These are phyloP conservation scores for Beauveria brongniartii DNA, from an alignment of 2,329 filamentous ascomycete species.

Conservation along the genomic window DNA sequence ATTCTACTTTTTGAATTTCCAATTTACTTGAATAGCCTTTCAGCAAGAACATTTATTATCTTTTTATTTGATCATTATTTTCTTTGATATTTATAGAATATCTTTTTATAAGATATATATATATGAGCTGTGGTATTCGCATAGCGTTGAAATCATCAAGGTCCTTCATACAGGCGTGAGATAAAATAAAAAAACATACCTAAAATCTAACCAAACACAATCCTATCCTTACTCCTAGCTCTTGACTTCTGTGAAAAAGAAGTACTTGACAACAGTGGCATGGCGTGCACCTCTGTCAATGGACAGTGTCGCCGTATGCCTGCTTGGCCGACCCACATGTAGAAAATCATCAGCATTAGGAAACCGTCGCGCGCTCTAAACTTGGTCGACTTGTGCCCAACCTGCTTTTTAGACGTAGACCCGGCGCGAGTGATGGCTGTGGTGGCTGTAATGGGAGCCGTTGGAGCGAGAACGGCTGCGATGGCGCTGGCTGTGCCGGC, in stretches of 20 bases:
- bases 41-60: no score
- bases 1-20: no score
- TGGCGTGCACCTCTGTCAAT: neutral
- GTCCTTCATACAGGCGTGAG: neutral
- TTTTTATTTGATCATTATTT: no score
- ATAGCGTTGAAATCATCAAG: neutral
- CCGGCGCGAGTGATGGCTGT: slow-evolving; percentile 37
- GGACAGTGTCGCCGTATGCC: neutral
- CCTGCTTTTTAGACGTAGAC: slow-evolving; percentile 37
- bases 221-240: neutral
- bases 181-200: neutral
- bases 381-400: neutral
- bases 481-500: slow-evolving; percentile 34
- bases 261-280: neutral
- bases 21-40: no score
- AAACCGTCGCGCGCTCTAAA: neutral
- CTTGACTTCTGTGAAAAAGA: neutral
- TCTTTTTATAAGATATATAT: no score
- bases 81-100: no score
- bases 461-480: slow-evolving; percentile 30
- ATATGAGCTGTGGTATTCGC: neutral
- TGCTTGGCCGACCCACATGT: neutral
- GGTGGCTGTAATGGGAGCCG: slow-evolving; percentile 34
- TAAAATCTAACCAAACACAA: neutral
- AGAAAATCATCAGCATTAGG: neutral